Base-by-base conservation (phyloP, 2,329 filamentous ascomycete genomes). In the Apiospora koreana region DNA sequence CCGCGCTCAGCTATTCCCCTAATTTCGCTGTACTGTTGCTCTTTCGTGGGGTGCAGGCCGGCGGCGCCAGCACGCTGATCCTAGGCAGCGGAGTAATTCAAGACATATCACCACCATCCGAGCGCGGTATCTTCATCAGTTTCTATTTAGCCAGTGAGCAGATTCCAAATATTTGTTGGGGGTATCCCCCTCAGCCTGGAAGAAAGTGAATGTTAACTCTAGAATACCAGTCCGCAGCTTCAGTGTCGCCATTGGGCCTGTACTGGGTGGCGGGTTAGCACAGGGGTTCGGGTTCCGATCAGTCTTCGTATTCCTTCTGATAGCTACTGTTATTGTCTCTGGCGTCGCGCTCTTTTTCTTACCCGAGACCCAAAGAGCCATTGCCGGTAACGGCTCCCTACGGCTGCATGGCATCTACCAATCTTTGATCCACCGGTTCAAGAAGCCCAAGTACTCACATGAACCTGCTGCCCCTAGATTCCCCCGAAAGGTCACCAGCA, bases 41-140 rank as follows among this genome's bases (percentile, higher is more conserved):
- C 5, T 81, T 87, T 31, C 79, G 86, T 58, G 83, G 80, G 1
- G 64, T 87, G 8, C 86, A 88, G 75, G 82, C 83, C 9, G 81
- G 82, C 1, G 85, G 85, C 72, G 81, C 84, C 2, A 83, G 83
- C 1, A 86, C 82, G 1, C 83, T 85, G 3, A 83, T 83, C 62
- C 82, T 87, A 38, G 78, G 78, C 0, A 79, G 77, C 2, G 79
- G 77, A 0, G 76, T 80, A 0, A 79, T 81, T 3, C 76, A 78
- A 1, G 79, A 81, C 25, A 76, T 81, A 0, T 75, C 78, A 0
- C 75, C 76, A 0, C 75, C 76, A 0, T 73, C 74, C 0, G 76
- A 80, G 18, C 73, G 79, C 5, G 79, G 77, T 3, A 72, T 72
- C 0, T 76, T 77, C 12, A 79, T 80, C 69, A 75, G 77, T 1